phyloP scores from a whole-genome alignment of 345 rosid genomes.

The Xanthoceras sorbifolium region DNA sequence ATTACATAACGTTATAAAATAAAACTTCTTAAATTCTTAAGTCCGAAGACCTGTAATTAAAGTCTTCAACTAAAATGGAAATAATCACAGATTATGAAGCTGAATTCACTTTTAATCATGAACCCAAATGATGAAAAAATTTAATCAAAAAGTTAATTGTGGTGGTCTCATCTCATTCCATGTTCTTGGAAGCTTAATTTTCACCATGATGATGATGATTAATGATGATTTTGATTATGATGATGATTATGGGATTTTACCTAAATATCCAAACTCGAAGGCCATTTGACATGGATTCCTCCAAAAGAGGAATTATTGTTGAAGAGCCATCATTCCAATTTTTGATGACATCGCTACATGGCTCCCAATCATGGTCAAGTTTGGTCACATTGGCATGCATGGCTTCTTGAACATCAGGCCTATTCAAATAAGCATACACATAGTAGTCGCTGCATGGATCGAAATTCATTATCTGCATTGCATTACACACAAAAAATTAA shows the following conservation, averaged over 20 bases:
- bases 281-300: conserved; percentile 52
- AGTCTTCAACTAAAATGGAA: too few species aligned
- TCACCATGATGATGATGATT: not conserved
- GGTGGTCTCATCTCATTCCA: not conserved
- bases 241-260: conserved; percentile 21
- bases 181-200: not conserved
- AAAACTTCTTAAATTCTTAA: too few species aligned
- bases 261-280: conserved; percentile 78
- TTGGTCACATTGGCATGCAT: conserved; percentile 82
- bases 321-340: conserved; percentile 72
- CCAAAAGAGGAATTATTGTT: conserved; percentile 61
- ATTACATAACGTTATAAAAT: too few species aligned
- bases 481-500: not conserved
- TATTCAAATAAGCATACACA: conserved; percentile 67
- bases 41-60: too few species aligned
- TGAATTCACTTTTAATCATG: not conserved
- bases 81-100: not conserved
- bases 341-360: conserved; percentile 60
- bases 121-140: not conserved
- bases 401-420: conserved; percentile 74
- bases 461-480: conserved; percentile 43
- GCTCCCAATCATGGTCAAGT: conserved; percentile 65
- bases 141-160: too few species aligned
- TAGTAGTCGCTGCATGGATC: conserved; percentile 76
- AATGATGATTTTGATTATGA: not conserved